Base-by-base conservation (phyloP, 305 asterid genomes). In the Salvia sclarea region DNA sequence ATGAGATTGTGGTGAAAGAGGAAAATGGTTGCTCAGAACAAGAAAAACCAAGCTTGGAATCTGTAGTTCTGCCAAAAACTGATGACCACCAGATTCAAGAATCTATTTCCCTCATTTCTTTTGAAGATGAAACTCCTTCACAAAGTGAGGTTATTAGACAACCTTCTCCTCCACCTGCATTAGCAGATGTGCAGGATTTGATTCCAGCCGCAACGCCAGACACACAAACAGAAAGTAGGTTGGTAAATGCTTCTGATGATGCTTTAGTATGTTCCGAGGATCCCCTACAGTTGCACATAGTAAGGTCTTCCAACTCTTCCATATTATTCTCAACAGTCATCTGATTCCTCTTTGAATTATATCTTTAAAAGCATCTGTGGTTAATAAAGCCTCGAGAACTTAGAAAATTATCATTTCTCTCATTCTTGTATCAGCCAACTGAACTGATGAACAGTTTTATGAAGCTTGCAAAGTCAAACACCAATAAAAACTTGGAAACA, bases 271-370 rank as follows among this genome's bases (percentile, higher is more conserved):
- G 94, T 77, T 65, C 91, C 22, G 92, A 91, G 88, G 91, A 84
- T 64, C 97, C 98, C 38, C 81, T 93, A 72, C 88, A 91, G 80
- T 80, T 94, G 89, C 97, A 94, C 86, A 84, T 94, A 50, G 98
- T 94, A 78, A 79, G 83, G 55, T 61, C 68, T 68, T 75, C 62
- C 62, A 76, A 81, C 55, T 61, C 70, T 68, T 75, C 62, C 62
- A 14, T 49, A 43, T 70, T 64, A 28, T 52, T 70, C 61, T 61
- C 61, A 59, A 22, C 35, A 55, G 37, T 55, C 53, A 56, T 75
- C 47, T 49, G 28, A 70, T 66, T 48, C 16, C 61, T 62, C 53
- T 9, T 5, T 64, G 56, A 63, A 59, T 61, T 49, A 63, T 58
- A 22, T 66, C 45, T 61, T 55, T 12, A 17, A 47, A 40, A 69